These are phyloP conservation scores for Microascus cirrosus DNA, from an alignment of 2,329 filamentous ascomycete genomes.

Conservation along the genomic window DNA sequence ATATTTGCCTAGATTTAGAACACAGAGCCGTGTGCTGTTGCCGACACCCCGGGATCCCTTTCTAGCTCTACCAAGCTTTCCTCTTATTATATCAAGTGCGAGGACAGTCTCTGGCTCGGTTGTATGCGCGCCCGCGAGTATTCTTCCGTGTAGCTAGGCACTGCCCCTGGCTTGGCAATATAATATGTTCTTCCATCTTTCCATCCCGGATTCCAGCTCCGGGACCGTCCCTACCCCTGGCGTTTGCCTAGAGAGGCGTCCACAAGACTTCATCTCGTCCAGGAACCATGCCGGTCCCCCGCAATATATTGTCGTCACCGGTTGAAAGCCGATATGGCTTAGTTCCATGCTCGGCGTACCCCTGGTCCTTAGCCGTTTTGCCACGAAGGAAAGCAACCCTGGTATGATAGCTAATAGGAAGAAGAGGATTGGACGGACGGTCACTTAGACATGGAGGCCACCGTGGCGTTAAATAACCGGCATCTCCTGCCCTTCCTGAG, in stretches of 20 bases:
- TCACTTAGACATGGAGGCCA: neutral
- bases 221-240: neutral
- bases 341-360: neutral
- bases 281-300: neutral
- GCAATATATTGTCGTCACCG: constrained; percentile 2
- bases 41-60: neutral
- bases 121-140: no score
- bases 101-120: no score
- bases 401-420: constrained; percentile 1
- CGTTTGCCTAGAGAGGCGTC: neutral
- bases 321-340: neutral
- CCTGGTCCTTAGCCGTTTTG: neutral
- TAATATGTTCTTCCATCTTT: neutral
- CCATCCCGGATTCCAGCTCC: neutral
- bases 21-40: neutral
- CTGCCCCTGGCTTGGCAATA: neutral
- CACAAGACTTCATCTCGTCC: neutral
- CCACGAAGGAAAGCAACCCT: constrained; percentile 1
- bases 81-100: neutral
- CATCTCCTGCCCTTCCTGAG: neutral
- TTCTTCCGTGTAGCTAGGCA: no score
- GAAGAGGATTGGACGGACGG: constrained; percentile 1
- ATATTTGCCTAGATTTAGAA: no score
- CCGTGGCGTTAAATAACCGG: neutral
- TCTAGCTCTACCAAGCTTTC: neutral